Evolutionary conservation across 148 eudicot species (phyloP), one percentile per base, ranked within the genome.

Genomic region (Polygonum maritimum): DNA sequence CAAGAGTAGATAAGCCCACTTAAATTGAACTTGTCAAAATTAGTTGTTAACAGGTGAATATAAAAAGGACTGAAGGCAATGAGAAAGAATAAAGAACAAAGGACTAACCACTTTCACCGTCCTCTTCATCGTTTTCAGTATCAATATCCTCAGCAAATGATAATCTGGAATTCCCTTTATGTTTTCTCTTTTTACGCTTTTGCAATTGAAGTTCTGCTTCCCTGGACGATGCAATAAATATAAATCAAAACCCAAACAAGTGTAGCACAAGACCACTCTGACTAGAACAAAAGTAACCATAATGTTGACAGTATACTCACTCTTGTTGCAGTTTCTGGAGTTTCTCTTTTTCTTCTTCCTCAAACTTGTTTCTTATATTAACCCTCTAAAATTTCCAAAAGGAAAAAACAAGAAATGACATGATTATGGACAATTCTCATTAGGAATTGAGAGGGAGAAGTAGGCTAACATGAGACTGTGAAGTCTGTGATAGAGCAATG

Each of bases 281-380:
- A 67, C 71, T 67, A 6, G 44, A 16, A 67, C 21, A 75, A 70
- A 65, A 16, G 26, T 14, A 39, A 26, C 19, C 35, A 16, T 16
- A 67, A 74, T 45, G 33, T 58, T 19, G 48, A 39, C 10, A 41
- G 18, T 70, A 10, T 22, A 84, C 98, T 90, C 81, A 94, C 97
- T 94, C 97, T 87, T 94, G 92, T 78, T 83, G 94, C 82, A 90
- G 78, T 85, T 94, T 94, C 78, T 80, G 96, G 69, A 92, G 89
- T 78, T 92, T 92, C 85, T 94, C 98, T 83, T 90, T 94, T 84
- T 94, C 98, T 89, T 94, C 98, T 87, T 94, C 98, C 86, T 94
- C 98, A 70, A 92, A 73, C 77, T 94, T 94, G 79, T 81, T 94
- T 84, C 82, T 83, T 36, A 94, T 94, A 79, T 85, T 92, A 44